Conservation (phyloP, 225 moss, liverwort and hornwort species). For the Asterella californica region DNA sequence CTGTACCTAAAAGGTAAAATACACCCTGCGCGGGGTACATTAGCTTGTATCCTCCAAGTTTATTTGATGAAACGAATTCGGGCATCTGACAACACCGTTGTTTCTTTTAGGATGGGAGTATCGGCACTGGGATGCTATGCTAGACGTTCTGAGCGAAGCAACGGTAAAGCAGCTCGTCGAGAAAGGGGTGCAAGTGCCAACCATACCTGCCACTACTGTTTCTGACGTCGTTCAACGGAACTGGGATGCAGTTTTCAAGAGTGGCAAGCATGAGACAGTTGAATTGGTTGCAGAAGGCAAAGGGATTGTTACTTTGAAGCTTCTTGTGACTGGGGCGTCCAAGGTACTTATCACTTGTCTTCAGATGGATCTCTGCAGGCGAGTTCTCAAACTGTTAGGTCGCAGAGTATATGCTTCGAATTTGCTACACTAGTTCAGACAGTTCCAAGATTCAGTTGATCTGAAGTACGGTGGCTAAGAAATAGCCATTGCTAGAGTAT, state of each 20-base stretch:
- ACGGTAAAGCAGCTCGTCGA: slow-evolving; percentile 41
- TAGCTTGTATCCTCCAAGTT: background rate
- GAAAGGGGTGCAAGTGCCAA: slow-evolving; percentile 32
- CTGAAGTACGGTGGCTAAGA: too few species aligned
- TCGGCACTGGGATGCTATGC: slow-evolving; percentile 88
- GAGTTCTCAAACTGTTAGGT: background rate
- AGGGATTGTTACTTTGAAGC: slow-evolving; percentile 58
- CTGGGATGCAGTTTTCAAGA: slow-evolving; percentile 83
- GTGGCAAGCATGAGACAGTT: slow-evolving; percentile 67
- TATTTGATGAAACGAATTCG: background rate
- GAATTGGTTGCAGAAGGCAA: slow-evolving; percentile 85
- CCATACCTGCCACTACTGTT: slow-evolving; percentile 21
- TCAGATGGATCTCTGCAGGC: background rate
- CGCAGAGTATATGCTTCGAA: background rate
- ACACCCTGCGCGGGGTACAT: background rate
- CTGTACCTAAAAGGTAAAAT: slow-evolving; percentile 70
- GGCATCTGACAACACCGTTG: background rate
- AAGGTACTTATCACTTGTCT: slow-evolving; percentile 40
- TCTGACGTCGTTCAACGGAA: slow-evolving; percentile 51
- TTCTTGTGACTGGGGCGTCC: slow-evolving; percentile 76
- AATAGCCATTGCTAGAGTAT: background rate
- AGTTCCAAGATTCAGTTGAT: too few species aligned
- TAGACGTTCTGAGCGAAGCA: slow-evolving; percentile 61
- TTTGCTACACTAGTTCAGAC: background rate
- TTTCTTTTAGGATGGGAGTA: slow-evolving; percentile 81